These are phyloP conservation scores for Sherardia arvensis DNA, from an alignment of 257 asterid species.

Conservation along the genomic window DNA sequence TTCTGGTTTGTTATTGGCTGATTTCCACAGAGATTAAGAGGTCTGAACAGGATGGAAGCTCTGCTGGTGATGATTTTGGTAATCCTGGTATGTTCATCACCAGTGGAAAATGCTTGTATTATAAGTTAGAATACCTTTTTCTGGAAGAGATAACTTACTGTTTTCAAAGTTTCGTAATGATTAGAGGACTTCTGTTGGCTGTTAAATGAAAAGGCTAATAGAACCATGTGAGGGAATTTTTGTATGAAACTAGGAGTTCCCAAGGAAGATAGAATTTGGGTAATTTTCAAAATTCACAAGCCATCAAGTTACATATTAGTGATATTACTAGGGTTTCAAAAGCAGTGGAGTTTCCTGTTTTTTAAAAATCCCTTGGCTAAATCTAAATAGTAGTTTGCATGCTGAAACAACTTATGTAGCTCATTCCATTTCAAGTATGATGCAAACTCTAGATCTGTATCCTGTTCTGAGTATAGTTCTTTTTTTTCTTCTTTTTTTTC, in stretches of 20 bases:
- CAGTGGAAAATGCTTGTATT: neutral
- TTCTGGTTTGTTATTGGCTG: conserved; percentile 15
- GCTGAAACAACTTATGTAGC: neutral
- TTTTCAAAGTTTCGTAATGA: neutral
- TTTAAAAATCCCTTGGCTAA: neutral
- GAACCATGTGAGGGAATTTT: neutral
- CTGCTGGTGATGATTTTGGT: conserved; percentile 45
- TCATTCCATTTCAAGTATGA: neutral
- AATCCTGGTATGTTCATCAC: conserved; percentile 43
- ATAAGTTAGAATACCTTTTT: neutral
- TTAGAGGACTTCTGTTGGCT: neutral
- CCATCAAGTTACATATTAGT: neutral
- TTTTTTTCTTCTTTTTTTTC: neutral
- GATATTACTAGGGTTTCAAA: neutral
- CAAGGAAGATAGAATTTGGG: neutral
- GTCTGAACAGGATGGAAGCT: conserved; percentile 46
- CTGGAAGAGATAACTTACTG: neutral
- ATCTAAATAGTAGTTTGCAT: neutral
- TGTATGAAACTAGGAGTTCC: neutral
- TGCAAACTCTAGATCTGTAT: neutral
- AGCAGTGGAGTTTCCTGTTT: neutral
- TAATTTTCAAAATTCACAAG: neutral
- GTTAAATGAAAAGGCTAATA: neutral
- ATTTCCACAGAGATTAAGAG: conserved; percentile 53
- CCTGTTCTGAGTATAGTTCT: neutral